Evolutionary conservation across 2,329 filamentous ascomycete genomes (phyloP), one percentile per base, ranked within the genome.

Genomic region (Coniella vitis): DNA sequence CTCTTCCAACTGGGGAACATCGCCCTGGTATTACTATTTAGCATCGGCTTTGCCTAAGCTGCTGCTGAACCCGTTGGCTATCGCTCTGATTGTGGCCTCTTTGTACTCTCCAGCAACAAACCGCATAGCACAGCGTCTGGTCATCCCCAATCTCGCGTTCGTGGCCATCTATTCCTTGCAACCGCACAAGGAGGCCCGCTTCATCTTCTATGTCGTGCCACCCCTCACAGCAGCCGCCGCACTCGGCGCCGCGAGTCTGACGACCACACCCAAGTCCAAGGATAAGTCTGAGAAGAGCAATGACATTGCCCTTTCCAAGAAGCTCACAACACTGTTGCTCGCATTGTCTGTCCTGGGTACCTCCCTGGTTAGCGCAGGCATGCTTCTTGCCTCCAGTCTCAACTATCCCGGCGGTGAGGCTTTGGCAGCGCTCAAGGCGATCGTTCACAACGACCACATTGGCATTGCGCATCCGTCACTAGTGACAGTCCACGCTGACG

Each of bases 151-250:
- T 9, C 56, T 94, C 2, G 65, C 78, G 25, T 98, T 90, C 64
- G 74, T 94, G 17, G 76, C 76, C 4, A 65, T 94, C 38, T 97
- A 95, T 72, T 95, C 89, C 55, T 59, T 89, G 44, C 86, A 95
- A 54, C 90, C 91, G 0, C 93, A 98, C 70, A 98, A 98, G 64
- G 93, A 98, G 69, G 86, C 90, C 64, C 86, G 93, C 16, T 98
- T 98, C 72, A 84, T 98, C 57, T 82, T 97, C 59, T 97, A 97
- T 68, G 76, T 81, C 45, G 75, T 95, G 20, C 93, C 93, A 0
- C 75, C 84, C 0, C 70, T 97, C 25, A 95, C 90, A 0, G 85
- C 84, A 10, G 78, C 84, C 3, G 84, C 89, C 0, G 83, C 88
- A 3, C 74, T 88, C 4, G 84, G 83, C 17, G 87, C 89, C 13